phyloP scores from a whole-genome alignment of 805 yeast genomes.

The Saccharomycopsis fodiens region DNA sequence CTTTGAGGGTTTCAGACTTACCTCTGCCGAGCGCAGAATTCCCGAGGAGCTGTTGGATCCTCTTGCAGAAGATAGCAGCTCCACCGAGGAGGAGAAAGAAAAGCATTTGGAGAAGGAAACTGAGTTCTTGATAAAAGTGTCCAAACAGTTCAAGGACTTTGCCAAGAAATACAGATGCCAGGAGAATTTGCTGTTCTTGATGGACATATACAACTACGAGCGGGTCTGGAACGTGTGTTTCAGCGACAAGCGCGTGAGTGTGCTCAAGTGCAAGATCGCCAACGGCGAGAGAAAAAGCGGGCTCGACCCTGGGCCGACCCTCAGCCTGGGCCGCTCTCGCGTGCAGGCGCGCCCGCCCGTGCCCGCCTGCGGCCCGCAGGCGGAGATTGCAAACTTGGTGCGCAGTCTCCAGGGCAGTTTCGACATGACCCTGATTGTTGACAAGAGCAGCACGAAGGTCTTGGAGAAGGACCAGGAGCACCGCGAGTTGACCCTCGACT shows the following conservation, averaged over 20 bases:
- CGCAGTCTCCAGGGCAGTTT: slow-evolving; percentile 7
- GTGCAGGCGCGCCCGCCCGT: neutral
- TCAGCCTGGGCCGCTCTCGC: neutral
- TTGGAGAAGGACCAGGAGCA: neutral
- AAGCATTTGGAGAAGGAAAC: slow-evolving; percentile 5
- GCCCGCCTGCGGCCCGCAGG: neutral
- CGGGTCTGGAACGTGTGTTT: slow-evolving; percentile 16
- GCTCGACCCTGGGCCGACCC: neutral
- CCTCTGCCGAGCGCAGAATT: neutral
- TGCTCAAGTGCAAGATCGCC: slow-evolving; percentile 11
- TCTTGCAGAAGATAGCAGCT: neutral
- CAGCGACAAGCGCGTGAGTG: slow-evolving; percentile 8
- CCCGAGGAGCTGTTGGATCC: slow-evolving; percentile 13
- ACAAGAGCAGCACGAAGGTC: neutral
- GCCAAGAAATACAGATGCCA: slow-evolving; percentile 10
- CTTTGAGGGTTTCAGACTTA: neutral
- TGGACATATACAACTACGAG: slow-evolving; percentile 19
- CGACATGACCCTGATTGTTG: slow-evolving; percentile 13
- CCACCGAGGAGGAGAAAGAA: neutral
- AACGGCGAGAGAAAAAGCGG: too few species aligned
- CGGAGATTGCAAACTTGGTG: neutral
- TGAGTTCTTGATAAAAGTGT: neutral
- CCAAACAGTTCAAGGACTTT: slow-evolving; percentile 11
- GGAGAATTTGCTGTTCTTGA: slow-evolving; percentile 14
- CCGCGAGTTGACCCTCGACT: neutral